Evolutionary conservation across 2,329 filamentous ascomycete species (phyloP), one percentile per base, ranked within the genome.

Genomic region (Colletotrichum tamarilloi): DNA sequence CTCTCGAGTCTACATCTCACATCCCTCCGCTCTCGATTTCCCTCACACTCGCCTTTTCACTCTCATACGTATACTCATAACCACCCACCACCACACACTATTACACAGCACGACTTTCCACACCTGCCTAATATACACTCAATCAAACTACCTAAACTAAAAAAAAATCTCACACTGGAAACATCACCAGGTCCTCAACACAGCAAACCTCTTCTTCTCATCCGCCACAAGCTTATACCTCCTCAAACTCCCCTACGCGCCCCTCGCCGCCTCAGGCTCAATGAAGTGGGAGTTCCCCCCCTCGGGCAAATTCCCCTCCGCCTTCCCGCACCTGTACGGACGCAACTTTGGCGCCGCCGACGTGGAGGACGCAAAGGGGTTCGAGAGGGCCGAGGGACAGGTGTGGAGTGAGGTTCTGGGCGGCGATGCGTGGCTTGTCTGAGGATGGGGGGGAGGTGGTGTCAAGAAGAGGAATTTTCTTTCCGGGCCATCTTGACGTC

Each of bases 271-370:
- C 6, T 77, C 79, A 38, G 78, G 80, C 6, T 77, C 79, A 38
- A 81, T 87, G 32, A 89, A 85, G 75, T 92, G 90, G 89, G 90
- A 92, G 74, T 90, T 92, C 74, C 81, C 83, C 14, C 80, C 82
- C 12, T 80, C 81, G 1, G 81, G 81, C 19, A 84, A 82, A 22
- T 85, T 84, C 67, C 92, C 89, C 76, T 49, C 42, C 16, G 42
- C 42, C 16, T 73, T 73, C 42, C 87, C 90, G 65, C 91, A 92
- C 77, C 79, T 92, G 49, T 91, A 91, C 77, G 87, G 86, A 16
- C 52, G 62, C 63, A 88, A 89, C 76, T 86, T 92, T 77, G 89
- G 90, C 9, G 82, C 76, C 9, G 83, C 80, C 3, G 87, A 91
- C 70, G 84, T 92, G 12, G 83, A 85, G 49, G 84, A 83, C 14